Conservation (phyloP, 1,284 basidiomycete genomes). For the Cryptococcus maquisensis region DNA sequence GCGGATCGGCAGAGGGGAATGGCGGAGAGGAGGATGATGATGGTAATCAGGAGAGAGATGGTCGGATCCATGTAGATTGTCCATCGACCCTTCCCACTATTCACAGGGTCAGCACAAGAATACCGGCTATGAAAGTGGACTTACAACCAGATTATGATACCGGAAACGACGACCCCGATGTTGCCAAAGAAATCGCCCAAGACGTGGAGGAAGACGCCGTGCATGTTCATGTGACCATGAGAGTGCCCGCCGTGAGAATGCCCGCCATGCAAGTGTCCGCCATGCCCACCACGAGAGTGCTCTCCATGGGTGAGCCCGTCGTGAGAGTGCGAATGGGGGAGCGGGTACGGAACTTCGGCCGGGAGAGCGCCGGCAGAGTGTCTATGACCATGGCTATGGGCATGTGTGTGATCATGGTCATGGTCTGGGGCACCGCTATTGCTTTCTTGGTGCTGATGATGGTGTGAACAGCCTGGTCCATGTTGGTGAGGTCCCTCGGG, state of each 20-base stretch:
- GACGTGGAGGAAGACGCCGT: constrained; percentile 87
- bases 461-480: too few relatives aligned
- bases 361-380: constrained; percentile 22
- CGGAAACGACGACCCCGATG: constrained; percentile 92
- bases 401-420: constrained; percentile 21
- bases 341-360: constrained; percentile 4
- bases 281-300: constrained; percentile 17
- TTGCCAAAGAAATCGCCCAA: constrained; percentile 96
- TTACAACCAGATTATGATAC: constrained; percentile 81
- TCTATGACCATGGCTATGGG: constrained; percentile 31
- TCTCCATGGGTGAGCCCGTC: not conserved
- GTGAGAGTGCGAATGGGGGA: not conserved
- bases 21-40: constrained; percentile 94
- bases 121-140: constrained; percentile 5
- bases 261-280: constrained; percentile 18
- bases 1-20: constrained; percentile 89
- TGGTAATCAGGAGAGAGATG: constrained; percentile 90
- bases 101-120: not conserved
- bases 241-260: constrained; percentile 52
- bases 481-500: too few relatives aligned
- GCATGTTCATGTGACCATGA: constrained; percentile 94
- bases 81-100: constrained; percentile 43
- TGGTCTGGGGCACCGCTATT: constrained; percentile 4
- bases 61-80: constrained; percentile 91
- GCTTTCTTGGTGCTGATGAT: not conserved